These are phyloP conservation scores for Triangularia verruculosa DNA, from an alignment of 2,329 filamentous ascomycete genomes.

Conservation along the genomic window DNA sequence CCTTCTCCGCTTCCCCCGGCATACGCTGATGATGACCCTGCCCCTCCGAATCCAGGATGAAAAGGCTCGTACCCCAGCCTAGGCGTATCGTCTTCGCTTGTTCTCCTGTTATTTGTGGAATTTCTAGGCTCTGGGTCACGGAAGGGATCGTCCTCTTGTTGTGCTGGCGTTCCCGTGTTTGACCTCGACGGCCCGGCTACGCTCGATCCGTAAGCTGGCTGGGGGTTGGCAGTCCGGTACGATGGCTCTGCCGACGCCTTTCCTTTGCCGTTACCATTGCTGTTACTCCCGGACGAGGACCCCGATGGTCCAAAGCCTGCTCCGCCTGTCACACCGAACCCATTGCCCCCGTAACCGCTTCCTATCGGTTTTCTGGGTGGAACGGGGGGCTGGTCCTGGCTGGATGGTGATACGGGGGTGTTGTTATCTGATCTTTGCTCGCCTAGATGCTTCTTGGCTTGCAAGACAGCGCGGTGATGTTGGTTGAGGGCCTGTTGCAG, in stretches of 20 bases:
- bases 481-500: constrained; percentile 77
- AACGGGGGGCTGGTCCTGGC: neutral
- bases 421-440: constrained; percentile 30
- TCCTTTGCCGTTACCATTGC: constrained; percentile 34
- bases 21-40: neutral
- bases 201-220: constrained; percentile 8
- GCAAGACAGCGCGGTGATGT: constrained; percentile 77
- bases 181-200: constrained; percentile 22
- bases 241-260: constrained; percentile 6
- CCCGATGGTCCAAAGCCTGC: neutral
- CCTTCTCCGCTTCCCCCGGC: neutral
- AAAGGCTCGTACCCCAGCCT: constrained; percentile 23
- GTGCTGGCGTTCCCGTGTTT: constrained; percentile 20
- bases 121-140: constrained; percentile 30
- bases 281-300: constrained; percentile 1
- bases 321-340: constrained; percentile 1
- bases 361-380: constrained; percentile 27
- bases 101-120: neutral
- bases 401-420: neutral
- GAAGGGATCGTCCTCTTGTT: constrained; percentile 34
- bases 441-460: constrained; percentile 55
- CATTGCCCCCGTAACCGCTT: neutral
- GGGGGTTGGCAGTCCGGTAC: neutral
- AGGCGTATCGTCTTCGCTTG: constrained; percentile 30
- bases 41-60: constrained; percentile 21